Percentiles rank a stretch among this genome's conserved stretches.
phyloP scores from a whole-genome alignment of 208 protist species.

The Trichomonas tenax region DNA sequence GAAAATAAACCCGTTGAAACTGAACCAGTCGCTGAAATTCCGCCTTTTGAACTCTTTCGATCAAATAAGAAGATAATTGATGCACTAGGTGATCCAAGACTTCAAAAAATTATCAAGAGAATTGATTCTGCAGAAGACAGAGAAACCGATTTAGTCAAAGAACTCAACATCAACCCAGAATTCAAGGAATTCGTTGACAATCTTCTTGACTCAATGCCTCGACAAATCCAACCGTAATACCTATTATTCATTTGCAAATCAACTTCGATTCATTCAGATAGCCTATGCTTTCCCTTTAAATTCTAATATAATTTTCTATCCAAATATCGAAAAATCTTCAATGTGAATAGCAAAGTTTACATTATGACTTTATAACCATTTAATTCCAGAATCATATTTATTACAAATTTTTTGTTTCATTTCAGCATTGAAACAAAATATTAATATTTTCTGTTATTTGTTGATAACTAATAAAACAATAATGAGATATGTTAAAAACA shows the following conservation, averaged over 20 bases:
- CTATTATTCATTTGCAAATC: background rate
- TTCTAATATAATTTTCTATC: too few relatives aligned
- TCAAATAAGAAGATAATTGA: background rate
- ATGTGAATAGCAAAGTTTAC: too few relatives aligned
- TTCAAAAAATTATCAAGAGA: background rate
- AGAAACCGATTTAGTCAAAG: background rate
- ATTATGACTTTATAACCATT: too few relatives aligned
- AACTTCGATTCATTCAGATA: too few relatives aligned
- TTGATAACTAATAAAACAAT: too few relatives aligned
- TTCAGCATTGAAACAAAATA: too few relatives aligned
- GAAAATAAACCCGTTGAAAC: background rate
- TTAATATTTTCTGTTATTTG: too few relatives aligned
- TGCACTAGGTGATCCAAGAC: background rate
- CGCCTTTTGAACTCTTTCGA: background rate
- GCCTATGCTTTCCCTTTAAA: too few relatives aligned
- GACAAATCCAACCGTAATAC: background rate
- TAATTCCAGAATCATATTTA: too few relatives aligned
- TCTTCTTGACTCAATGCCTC: background rate
- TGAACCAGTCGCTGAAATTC: background rate
- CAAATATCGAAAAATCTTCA: too few relatives aligned
- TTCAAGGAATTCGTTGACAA: background rate
- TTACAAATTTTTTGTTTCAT: too few relatives aligned
- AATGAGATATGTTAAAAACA: too few relatives aligned
- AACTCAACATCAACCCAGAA: background rate
- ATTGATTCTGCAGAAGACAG: constrained; percentile 1